These are phyloP conservation scores for Aspergillus sp. DNA, from an alignment of 2,329 filamentous ascomycete genomes.

Conservation along the genomic window DNA sequence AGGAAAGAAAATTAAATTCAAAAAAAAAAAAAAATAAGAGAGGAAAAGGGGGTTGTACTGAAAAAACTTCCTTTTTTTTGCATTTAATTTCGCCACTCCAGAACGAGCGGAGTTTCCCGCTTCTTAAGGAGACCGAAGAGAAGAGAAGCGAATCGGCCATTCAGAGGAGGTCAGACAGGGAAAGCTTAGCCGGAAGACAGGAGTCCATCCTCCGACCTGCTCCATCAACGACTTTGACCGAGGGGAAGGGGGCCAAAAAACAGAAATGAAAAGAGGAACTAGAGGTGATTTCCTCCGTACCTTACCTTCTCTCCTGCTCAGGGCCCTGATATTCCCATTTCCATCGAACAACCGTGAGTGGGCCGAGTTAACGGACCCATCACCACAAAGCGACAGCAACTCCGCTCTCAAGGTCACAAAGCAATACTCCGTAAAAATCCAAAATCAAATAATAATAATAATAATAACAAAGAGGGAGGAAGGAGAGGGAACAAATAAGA, in stretches of 20 bases:
- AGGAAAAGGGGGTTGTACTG: slow-evolving; percentile 8
- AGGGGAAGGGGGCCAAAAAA: slow-evolving; percentile 18
- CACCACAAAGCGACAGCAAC: slow-evolving; percentile 23
- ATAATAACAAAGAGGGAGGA: slow-evolving; percentile 2
- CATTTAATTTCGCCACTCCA: slow-evolving; percentile 19
- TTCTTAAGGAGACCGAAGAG: slow-evolving; percentile 4
- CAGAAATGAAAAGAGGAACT: slow-evolving; percentile 5
- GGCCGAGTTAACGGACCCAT: slow-evolving; percentile 21
- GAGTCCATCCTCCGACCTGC: slow-evolving; percentile 1
- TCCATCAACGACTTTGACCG: slow-evolving; percentile 9
- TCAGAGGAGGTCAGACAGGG: slow-evolving; percentile 13
- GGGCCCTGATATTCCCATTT: slow-evolving; percentile 12
- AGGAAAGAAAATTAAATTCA: neutral
- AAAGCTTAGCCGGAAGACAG: slow-evolving; percentile 23
- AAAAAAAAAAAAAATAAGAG: slow-evolving; percentile 9
- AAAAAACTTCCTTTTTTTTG: slow-evolving; percentile 5
- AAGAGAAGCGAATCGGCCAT: slow-evolving; percentile 6
- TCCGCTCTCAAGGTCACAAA: slow-evolving; percentile 11
- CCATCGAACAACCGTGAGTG: slow-evolving; percentile 11
- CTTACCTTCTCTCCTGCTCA: neutral
- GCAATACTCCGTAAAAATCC: neutral
- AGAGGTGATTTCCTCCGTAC: neutral
- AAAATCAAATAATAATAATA: neutral
- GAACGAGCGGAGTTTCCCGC: slow-evolving; percentile 15
- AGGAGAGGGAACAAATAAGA: slow-evolving; percentile 1